Evolutionary conservation across 345 rosid species (phyloP).

Genomic region (Eucalyptus pauciflora): DNA sequence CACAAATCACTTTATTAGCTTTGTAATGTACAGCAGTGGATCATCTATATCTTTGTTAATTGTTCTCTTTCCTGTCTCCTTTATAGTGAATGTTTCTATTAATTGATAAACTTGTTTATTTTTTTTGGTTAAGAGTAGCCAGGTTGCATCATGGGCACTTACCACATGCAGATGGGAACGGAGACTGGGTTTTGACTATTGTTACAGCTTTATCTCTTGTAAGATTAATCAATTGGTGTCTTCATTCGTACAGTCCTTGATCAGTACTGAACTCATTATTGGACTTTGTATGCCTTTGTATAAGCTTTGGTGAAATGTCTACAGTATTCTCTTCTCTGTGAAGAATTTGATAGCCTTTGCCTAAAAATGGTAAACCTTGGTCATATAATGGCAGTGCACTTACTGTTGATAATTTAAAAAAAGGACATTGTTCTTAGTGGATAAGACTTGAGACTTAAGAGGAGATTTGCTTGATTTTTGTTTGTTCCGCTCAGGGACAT

Average conservation of each 20-base stretch:
- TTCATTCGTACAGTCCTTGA: background rate
- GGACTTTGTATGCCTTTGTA: background rate
- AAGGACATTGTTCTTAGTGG: background rate
- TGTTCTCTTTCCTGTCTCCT: background rate
- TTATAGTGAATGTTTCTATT: background rate
- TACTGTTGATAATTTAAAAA: background rate
- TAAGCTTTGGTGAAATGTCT: background rate
- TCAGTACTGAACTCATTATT: background rate
- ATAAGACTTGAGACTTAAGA: background rate
- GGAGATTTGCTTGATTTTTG: background rate
- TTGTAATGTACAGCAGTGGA: background rate
- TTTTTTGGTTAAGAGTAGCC: conserved; percentile 30
- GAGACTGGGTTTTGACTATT: conserved; percentile 95
- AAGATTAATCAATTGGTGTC: conserved; percentile 14
- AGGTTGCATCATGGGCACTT: conserved; percentile 86
- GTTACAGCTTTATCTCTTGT: conserved; percentile 85
- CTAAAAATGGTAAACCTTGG: background rate
- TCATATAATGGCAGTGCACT: background rate
- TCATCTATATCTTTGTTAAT: background rate
- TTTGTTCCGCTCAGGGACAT: no score
- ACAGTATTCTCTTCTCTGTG: background rate
- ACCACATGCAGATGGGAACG: conserved; percentile 89
- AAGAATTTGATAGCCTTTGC: background rate
- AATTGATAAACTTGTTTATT: background rate
- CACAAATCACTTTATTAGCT: background rate